A percentile compares a stretch with the other conserved stretches of the same genome.
Evolutionary conservation across 1,284 basidiomycete species (phyloP).

Genomic region (Cutaneotrichosporon sp.): DNA sequence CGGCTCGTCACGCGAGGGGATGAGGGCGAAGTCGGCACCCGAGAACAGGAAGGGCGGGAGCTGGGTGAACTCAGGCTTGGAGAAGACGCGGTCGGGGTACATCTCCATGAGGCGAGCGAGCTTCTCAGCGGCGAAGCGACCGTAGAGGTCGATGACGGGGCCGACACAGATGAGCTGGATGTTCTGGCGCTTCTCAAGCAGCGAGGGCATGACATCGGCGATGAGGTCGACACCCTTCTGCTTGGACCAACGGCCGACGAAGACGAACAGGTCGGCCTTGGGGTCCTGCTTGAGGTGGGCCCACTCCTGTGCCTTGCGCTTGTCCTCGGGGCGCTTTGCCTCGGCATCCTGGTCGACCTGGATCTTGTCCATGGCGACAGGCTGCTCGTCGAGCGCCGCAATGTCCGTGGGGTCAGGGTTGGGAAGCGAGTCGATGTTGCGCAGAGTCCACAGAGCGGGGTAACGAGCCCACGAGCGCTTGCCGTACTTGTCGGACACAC

Average conservation of each 20-base stretch:
- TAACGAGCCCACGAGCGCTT: constrained; percentile 94
- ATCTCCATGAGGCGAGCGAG: constrained; percentile 88
- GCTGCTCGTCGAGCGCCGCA: constrained; percentile 79
- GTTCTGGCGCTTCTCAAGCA: constrained; percentile 80
- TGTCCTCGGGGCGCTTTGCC: constrained; percentile 79
- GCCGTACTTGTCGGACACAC: constrained; percentile 91
- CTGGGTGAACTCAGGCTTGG: constrained; percentile 90
- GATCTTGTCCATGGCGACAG: constrained; percentile 70
- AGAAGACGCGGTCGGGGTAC: constrained; percentile 87
- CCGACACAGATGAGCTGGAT: constrained; percentile 87
- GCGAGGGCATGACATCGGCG: constrained; percentile 84
- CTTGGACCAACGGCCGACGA: constrained; percentile 95
- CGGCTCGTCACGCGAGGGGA: constrained; percentile 90
- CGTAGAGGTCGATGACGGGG: constrained; percentile 90
- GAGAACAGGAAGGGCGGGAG: constrained; percentile 90
- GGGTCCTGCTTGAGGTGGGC: constrained; percentile 87
- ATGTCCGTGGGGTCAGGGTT: constrained; percentile 91
- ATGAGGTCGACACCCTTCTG: constrained; percentile 95
- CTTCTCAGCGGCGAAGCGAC: constrained; percentile 90
- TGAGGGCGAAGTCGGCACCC: constrained; percentile 89
- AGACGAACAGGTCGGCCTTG: constrained; percentile 83
- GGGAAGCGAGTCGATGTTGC: constrained; percentile 89
- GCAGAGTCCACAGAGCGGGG: constrained; percentile 89
- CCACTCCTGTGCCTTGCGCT: constrained; percentile 91
- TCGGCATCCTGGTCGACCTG: constrained; percentile 78